Base-by-base conservation (phyloP, 2,329 filamentous ascomycete species). In the Phyllosticta paracitricarpa region DNA sequence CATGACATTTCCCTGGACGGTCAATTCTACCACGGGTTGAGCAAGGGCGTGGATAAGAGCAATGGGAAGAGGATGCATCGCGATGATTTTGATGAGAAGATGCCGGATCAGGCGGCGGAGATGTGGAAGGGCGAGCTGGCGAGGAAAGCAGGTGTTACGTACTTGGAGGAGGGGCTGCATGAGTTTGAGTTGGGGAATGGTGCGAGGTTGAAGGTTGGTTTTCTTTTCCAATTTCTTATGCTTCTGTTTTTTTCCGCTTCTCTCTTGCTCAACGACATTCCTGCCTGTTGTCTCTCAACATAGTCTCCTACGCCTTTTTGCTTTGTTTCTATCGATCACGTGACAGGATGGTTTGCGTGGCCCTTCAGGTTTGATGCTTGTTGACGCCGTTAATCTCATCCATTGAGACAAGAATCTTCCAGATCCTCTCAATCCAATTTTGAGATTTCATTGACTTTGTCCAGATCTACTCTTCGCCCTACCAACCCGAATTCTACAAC, bases 1-100 rank as follows among this genome's bases (percentile, higher is more conserved):
- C 84, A 87, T 70, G 84, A 86, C 66, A 73, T 84, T 53, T 80
- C 78, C 3, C 75, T 86, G 0, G 83, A 87, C 64, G 72, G 75
- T 51, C 69, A 71, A 0, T 82, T 79, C 67, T 82, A 80, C 65
- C 54, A 56, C n/a, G 57, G 52, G 6, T 6, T 19, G 35, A 59
- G 54, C 40, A 28, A 54, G 22, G 56, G 28, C 14, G 7, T 14
- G 3, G 17, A 6, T 5, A 17, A 3, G 7, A 55, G 68, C 6
- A 70, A 65, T 48, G 71, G 72, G 0, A 53, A 64, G 35, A 58
- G 63, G 22, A 71, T 72, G 71, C 63, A 70, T 61, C n/a, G 62
- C 62, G 57, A 68, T 63, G 56, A 66, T 58, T 63, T 65, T 19
- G 67, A 70, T 54, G 35, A 62, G 4, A 57, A 63, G 5, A 52